These are phyloP conservation scores for Auricularia cornea DNA, from an alignment of 768 basidiomycete genomes.

Conservation along the genomic window DNA sequence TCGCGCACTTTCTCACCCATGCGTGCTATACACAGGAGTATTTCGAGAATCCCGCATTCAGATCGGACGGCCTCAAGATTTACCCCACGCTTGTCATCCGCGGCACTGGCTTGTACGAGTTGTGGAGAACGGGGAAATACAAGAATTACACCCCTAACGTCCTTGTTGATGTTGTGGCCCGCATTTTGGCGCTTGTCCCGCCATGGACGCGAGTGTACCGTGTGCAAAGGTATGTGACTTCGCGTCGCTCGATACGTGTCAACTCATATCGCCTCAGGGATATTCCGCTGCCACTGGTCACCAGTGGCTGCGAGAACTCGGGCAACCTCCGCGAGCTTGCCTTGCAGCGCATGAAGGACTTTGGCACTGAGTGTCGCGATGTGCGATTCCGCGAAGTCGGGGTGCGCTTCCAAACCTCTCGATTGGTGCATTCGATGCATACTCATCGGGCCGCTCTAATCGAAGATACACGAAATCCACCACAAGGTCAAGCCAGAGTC, in stretches of 20 bases:
- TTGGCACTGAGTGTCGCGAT: slow-evolving; percentile 94
- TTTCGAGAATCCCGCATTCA: slow-evolving; percentile 96
- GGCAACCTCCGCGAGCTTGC: slow-evolving; percentile 96
- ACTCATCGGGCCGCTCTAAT: slow-evolving; percentile 7
- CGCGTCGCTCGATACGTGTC: background rate
- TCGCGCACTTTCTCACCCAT: background rate
- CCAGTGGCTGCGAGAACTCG: slow-evolving; percentile 95
- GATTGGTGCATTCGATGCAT: background rate
- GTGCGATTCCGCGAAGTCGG: slow-evolving; percentile 98
- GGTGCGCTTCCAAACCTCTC: slow-evolving; percentile 39
- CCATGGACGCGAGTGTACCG: slow-evolving; percentile 99
- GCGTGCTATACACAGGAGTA: slow-evolving; percentile 57
- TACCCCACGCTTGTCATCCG: slow-evolving; percentile 98
- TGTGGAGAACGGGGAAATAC: slow-evolving; percentile 95
- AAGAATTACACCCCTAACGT: slow-evolving; percentile 99
- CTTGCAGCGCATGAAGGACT: slow-evolving; percentile 96
- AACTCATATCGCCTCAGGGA: slow-evolving; percentile 44
- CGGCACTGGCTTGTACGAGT: slow-evolving; percentile 90
- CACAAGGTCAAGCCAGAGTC: slow-evolving; percentile 94
- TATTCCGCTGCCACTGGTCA: slow-evolving; percentile 92
- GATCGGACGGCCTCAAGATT: slow-evolving; percentile 95
- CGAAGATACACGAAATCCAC: slow-evolving; percentile 94
- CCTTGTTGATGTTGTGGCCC: slow-evolving; percentile 91
- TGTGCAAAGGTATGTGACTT: slow-evolving; percentile 70
- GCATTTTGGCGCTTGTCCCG: slow-evolving; percentile 92